Conservation (phyloP, 164 flowering plant species). For the Euptelea pleiosperma region DNA sequence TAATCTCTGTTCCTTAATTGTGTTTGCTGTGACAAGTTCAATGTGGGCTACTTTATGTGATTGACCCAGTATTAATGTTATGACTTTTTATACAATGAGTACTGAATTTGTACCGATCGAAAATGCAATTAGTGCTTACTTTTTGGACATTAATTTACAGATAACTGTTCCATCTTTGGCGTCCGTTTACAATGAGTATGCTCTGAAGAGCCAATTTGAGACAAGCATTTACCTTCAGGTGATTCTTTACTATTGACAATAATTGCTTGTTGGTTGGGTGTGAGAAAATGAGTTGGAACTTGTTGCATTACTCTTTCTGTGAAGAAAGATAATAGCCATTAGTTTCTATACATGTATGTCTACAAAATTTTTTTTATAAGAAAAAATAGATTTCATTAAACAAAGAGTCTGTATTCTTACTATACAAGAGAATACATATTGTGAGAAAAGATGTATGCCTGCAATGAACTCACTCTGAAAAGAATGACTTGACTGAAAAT, state of each 20-base stretch:
- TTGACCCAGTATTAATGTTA: too few relatives aligned
- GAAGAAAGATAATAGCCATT: not conserved
- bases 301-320: not conserved
- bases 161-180: conserved; percentile 98
- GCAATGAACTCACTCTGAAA: too few relatives aligned
- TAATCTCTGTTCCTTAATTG: not conserved
- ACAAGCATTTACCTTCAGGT: conserved; percentile 99
- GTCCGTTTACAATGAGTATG: conserved; percentile 97
- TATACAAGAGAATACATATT: too few relatives aligned
- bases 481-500: too few relatives aligned
- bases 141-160: conserved; percentile 36
- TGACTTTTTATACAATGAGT: too few relatives aligned
- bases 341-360: not conserved
- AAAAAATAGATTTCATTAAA: too few relatives aligned
- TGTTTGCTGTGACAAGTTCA: not conserved
- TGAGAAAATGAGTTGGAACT: not conserved
- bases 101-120: too few relatives aligned
- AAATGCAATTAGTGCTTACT: too few relatives aligned
- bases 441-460: too few relatives aligned
- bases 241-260: conserved; percentile 9
- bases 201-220: conserved; percentile 96
- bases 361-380: too few relatives aligned
- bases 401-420: too few relatives aligned
- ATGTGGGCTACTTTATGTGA: not conserved
- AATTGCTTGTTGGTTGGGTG: not conserved